phyloP scores from a whole-genome alignment of 2,329 filamentous ascomycete species.

The Aspergillus unguis region DNA sequence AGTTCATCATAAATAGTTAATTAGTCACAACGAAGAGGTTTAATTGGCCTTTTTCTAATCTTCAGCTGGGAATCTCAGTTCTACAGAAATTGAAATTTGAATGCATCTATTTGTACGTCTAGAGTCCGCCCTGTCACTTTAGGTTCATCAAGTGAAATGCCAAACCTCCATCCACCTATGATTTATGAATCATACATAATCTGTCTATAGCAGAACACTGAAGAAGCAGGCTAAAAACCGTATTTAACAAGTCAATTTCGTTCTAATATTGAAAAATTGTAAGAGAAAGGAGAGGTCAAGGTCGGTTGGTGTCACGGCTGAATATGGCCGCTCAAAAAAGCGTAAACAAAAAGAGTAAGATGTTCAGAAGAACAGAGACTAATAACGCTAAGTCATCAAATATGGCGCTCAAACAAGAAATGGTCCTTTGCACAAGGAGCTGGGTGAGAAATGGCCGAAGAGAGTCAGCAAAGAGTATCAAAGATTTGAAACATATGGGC shows the following conservation, averaged over 20 bases:
- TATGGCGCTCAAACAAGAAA: conserved; percentile 9
- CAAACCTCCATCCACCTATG: no score
- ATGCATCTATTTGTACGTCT: neutral
- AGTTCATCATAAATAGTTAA: no score
- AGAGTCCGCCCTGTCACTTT: neutral
- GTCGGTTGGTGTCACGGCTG: neutral
- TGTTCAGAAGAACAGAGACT: no score
- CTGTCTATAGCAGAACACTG: neutral
- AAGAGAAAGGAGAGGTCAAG: neutral
- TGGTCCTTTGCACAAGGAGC: conserved; percentile 8
- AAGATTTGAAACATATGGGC: neutral
- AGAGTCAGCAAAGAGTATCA: conserved; percentile 1
- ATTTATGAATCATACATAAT: neutral
- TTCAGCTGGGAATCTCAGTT: no score
- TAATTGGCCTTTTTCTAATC: no score
- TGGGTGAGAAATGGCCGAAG: neutral
- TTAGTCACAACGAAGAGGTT: no score
- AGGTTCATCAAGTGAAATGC: no score
- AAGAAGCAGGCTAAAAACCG: neutral
- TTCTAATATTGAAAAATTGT: neutral
- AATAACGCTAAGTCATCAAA: conserved; percentile 22
- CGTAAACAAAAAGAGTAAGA: conserved; percentile 8
- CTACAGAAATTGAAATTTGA: no score
- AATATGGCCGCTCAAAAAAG: conserved; percentile 1
- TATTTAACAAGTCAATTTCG: neutral